Evolutionary conservation across 192 early-diverging fungal genomes (phyloP), one percentile per base, ranked within the genome.

Genomic region (Phycomyces nitens): DNA sequence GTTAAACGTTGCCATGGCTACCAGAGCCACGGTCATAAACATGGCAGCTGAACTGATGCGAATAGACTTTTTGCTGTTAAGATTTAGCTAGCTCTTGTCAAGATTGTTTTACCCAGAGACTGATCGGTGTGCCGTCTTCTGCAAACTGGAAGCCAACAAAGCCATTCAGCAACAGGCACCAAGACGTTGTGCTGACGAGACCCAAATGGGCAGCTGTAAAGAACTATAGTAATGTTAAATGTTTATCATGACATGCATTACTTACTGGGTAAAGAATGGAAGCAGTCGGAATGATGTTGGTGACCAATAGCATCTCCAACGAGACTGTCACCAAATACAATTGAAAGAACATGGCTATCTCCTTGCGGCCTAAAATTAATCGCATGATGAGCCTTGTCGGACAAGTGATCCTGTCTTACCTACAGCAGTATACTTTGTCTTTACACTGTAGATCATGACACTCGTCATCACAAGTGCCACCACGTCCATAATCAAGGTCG

Each of bases 331-430:
- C 60, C 63, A 92, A 85, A 79, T 97, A 99, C 59, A 96, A 77
- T 68, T 97, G 98, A 76, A 97, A 99, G 77, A 97, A 94, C 87
- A 97, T 87, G 58, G 94, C 89, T 72, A 97, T 97, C 75, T 97
- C 97, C 74, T 94, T 94, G 57, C 95, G 93, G 29, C 94, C 92
- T 70, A 29, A 29, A 14, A 49, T 49, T 1, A 27, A 51, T 27
- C 29, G 29, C 29, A 34, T 34, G 29, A 34, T 34, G 29, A 34
- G 29, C 7, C 29, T 34, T 7, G 29, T 34, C 2, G 21, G 44
- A 61, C 26, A 66, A 5, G 21, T 27, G 22, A n/a, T 9, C 18
- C 40, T 11, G 34, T 68, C 80, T 72, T 71, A 89, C 90, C 96
- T 9, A 99, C 94, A 38, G 96, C 96, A n/a, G 96, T 99, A 80